phyloP scores from a whole-genome alignment of 768 basidiomycete species.

The Boletus subparvulus region DNA sequence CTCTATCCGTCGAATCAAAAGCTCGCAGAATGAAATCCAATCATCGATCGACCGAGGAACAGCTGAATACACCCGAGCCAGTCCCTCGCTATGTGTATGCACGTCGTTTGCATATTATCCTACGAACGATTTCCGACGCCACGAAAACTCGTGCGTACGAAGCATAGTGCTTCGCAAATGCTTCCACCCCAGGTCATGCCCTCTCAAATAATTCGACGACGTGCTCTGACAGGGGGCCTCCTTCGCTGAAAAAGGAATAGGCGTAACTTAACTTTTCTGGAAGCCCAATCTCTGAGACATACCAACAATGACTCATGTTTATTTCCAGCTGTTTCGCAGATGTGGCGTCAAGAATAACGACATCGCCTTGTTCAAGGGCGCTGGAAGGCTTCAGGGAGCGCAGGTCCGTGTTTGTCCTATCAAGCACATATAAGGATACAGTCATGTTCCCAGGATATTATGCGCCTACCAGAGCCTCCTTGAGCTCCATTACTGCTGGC shows the following conservation, averaged over 20 bases:
- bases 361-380: conserved; percentile 19
- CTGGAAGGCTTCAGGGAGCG: conserved; percentile 9
- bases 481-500: conserved; percentile 12
- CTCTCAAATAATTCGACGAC: conserved; percentile 10
- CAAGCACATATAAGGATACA: background rate
- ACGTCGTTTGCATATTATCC: background rate
- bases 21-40: too few species aligned
- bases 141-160: background rate
- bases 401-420: conserved; percentile 12
- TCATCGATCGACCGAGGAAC: background rate
- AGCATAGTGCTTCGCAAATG: conserved; percentile 10
- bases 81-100: background rate
- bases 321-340: conserved; percentile 37
- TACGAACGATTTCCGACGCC: background rate
- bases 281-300: conserved; percentile 5
- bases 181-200: conserved; percentile 9
- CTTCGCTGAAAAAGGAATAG: conserved; percentile 17
- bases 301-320: conserved; percentile 11
- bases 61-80: background rate
- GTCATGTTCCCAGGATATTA: background rate
- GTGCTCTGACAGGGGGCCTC: conserved; percentile 14
- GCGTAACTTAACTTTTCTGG: background rate
- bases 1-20: too few species aligned
- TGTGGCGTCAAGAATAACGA: conserved; percentile 40
- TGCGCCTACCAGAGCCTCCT: conserved; percentile 8